Percentiles rank a stretch among this genome's conserved stretches.
Conservation (phyloP, 805 yeast genomes). For the Starmerella etchellsii region DNA sequence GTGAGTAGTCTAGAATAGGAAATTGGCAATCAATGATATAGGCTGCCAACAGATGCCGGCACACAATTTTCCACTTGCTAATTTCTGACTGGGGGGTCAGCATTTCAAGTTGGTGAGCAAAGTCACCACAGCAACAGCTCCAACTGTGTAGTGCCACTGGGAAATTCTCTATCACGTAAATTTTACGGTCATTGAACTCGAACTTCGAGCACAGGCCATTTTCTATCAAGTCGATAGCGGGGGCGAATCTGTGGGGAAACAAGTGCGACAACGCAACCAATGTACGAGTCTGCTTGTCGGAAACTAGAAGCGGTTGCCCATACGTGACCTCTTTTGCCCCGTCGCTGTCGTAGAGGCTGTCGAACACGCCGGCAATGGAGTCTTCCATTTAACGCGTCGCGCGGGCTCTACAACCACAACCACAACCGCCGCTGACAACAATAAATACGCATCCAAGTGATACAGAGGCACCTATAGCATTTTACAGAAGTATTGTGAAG, state of each 20-base stretch:
- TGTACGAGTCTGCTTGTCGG: conserved; percentile 8
- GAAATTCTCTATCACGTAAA: not conserved
- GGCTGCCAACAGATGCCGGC: conserved; percentile 20
- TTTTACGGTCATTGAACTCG: not conserved
- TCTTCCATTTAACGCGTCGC: not conserved
- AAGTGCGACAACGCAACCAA: conserved; percentile 17
- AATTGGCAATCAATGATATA: conserved; percentile 5
- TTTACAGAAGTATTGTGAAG: no score
- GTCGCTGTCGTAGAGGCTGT: not conserved
- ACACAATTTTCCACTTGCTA: conserved; percentile 9
- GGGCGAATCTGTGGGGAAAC: conserved; percentile 16
- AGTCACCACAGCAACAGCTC: conserved; percentile 19
- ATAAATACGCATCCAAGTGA: no score
- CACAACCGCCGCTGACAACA: no score
- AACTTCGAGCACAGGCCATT: conserved; percentile 4
- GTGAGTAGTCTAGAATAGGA: conserved; percentile 7
- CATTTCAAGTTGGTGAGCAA: not conserved
- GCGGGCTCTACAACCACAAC: no score
- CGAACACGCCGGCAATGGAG: conserved; percentile 13
- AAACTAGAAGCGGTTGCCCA: conserved; percentile 4
- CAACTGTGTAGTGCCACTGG: conserved; percentile 13
- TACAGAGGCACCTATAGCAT: no score
- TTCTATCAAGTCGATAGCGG: conserved; percentile 20
- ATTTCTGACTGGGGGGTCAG: not conserved
- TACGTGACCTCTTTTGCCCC: conserved; percentile 2